Percentiles rank a stretch among this genome's conserved stretches.
Evolutionary conservation across 352 stramenopile genomes (phyloP).

Genomic region (Phytophthora parvispora): DNA sequence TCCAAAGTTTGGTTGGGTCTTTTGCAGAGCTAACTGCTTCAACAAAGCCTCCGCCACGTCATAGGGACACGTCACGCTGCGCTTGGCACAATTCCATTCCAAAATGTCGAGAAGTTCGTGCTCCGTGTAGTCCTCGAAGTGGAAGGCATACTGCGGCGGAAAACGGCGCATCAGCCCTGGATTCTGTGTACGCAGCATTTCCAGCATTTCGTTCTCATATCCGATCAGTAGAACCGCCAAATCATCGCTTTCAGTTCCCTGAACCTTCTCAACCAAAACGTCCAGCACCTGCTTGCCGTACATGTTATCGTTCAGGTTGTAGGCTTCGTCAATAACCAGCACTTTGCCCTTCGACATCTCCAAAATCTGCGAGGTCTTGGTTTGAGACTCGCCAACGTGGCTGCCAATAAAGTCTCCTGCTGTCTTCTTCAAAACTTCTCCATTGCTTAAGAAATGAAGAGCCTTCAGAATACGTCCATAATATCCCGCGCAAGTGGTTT

Average conservation of each 20-base stretch:
- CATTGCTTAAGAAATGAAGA: slow-evolving; percentile 92
- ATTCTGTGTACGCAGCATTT: slow-evolving; percentile 93
- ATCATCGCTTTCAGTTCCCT: slow-evolving; percentile 90
- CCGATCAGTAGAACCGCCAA: slow-evolving; percentile 94
- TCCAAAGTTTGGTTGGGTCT: slow-evolving; percentile 88
- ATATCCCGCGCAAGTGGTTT: slow-evolving; percentile 92
- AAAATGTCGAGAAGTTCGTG: slow-evolving; percentile 86
- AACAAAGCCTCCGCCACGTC: slow-evolving; percentile 65
- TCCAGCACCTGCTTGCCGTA: slow-evolving; percentile 86
- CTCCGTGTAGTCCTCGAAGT: slow-evolving; percentile 95
- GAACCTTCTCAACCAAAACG: slow-evolving; percentile 93
- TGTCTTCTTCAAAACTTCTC: slow-evolving; percentile 90
- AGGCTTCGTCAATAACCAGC: slow-evolving; percentile 95
- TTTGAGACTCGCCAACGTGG: slow-evolving; percentile 88
- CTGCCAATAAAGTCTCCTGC: slow-evolving; percentile 89
- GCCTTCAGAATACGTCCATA: slow-evolving; percentile 91
- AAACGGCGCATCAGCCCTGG: slow-evolving; percentile 91
- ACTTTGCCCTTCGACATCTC: slow-evolving; percentile 90
- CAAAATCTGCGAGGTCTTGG: slow-evolving; percentile 89
- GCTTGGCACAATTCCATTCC: slow-evolving; percentile 55
- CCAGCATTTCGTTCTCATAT: slow-evolving; percentile 92
- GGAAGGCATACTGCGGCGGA: slow-evolving; percentile 89
- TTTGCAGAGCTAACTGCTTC: slow-evolving; percentile 73
- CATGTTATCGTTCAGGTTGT: slow-evolving; percentile 85
- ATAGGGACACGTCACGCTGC: slow-evolving; percentile 58